Base-by-base conservation (phyloP, 129 eudicot species). In the Flaveria linearis region DNA sequence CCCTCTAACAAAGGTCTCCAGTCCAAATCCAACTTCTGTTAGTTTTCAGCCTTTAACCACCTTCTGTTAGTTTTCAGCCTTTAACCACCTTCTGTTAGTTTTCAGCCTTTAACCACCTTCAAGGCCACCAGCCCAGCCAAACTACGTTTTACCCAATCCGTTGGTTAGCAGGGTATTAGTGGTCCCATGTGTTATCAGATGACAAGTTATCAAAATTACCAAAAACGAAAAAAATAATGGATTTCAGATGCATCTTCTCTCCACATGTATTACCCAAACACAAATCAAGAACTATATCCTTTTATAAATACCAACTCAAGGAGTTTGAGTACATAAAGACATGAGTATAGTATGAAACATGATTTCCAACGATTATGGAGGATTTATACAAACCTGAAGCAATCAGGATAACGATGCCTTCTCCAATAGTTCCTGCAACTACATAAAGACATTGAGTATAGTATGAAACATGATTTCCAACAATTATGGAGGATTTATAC, bases 391-490 rank as follows among this genome's bases (percentile, higher is more conserved):
- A 70, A 76, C 72, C 18, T 51, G 22, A 62, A 41, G 15, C 49
- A 67, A 85, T 90, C 85, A 93, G 30, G 97, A 88, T 73, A 87
- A 86, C 52, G 84, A 79, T 12, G 92, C 91, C 90, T 80, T 94
- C 85, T 94, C 99, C 81, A 94, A 16, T 42, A 79, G 72, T 74
- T 94, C 99, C 84, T 94, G 99, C 82, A 94, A 76, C 82, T 91
- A 89, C 53, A n/a, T n/a, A n/a, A n/a, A 64, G 50, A 46, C 52
- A 80, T 28, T 30, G 45, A 67, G 60, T 80, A 74, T 42, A 33
- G 56, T 17, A 52, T 55, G 61, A 45, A 78, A 73, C 65, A 71
- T 77, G 79, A 62, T 75, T 39, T 65, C 41, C 43, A 50, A 75
- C 67, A 75, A 42, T 69, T 20, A 25, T 51, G 73, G 26, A 74